Evolutionary conservation across 352 stramenopile genomes (phyloP).

Genomic region (Globisporangium irregulare): DNA sequence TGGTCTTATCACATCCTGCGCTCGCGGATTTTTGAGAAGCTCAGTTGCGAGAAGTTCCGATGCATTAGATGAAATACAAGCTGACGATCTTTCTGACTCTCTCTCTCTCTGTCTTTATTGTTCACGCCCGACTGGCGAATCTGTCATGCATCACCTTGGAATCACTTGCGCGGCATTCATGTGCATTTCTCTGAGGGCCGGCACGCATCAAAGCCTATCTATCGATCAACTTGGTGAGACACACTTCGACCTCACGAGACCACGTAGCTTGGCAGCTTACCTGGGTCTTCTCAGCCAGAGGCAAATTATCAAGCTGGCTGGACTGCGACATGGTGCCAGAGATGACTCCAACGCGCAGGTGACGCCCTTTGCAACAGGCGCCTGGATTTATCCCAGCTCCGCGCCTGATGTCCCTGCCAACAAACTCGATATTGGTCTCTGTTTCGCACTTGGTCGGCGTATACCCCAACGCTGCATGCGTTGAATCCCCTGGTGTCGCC

Average conservation of each 20-base stretch:
- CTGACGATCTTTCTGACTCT: neutral
- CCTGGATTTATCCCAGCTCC: neutral
- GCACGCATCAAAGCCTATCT: no score
- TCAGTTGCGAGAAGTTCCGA: neutral
- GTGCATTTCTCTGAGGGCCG: no score
- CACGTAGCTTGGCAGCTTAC: no score
- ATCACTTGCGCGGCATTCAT: neutral
- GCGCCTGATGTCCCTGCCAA: neutral
- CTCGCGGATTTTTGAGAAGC: neutral
- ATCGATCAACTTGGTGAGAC: no score
- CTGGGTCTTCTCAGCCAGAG: no score
- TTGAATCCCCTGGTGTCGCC: neutral
- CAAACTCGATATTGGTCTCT: neutral
- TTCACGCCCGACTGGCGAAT: neutral
- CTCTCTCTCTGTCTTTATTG: neutral
- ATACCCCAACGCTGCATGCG: neutral
- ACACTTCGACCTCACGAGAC: no score
- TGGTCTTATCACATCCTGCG: neutral
- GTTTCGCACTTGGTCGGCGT: neutral
- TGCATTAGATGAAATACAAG: neutral
- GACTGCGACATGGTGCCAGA: neutral
- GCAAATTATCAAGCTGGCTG: neutral
- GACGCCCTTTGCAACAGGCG: neutral
- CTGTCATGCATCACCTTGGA: neutral
- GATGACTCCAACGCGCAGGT: neutral